Percentiles rank a stretch among this genome's conserved stretches.
phyloP scores from a whole-genome alignment of 352 stramenopile genomes.

The Globisporangium megalacanthum region DNA sequence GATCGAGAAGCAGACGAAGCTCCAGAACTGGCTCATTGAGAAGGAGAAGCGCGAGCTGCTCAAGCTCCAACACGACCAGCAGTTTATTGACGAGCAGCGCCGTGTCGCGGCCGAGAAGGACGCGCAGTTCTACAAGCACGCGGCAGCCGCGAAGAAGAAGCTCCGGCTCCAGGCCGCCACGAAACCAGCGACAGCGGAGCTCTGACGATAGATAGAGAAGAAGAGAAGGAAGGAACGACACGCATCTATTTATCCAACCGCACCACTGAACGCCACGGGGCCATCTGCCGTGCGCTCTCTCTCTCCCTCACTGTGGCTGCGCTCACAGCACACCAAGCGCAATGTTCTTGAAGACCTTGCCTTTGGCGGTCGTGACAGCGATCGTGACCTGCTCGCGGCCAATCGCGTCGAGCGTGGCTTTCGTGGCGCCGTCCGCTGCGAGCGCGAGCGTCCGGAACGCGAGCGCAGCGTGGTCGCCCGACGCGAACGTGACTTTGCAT shows the following conservation, averaged over 20 bases:
- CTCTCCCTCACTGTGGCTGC: constrained; percentile 1
- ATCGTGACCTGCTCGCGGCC: constrained; percentile 69
- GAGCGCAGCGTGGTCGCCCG: constrained; percentile 51
- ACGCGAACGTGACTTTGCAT: constrained; percentile 62
- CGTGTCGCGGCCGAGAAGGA: constrained; percentile 55
- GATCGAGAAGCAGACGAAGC: constrained; percentile 87
- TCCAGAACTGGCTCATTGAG: constrained; percentile 87
- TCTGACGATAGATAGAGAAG: constrained; percentile 16
- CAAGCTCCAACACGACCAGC: constrained; percentile 74
- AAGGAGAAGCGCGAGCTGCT: constrained; percentile 84
- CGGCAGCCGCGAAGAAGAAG: constrained; percentile 69
- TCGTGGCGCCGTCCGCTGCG: constrained; percentile 27
- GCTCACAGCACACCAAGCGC: constrained; percentile 32
- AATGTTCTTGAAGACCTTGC: constrained; percentile 70
- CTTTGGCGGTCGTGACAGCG: constrained; percentile 42
- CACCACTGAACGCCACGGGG: no score
- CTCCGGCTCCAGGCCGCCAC: constrained; percentile 18
- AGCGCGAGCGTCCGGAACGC: constrained; percentile 54
- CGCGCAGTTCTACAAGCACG: constrained; percentile 74
- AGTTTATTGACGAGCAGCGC: constrained; percentile 73
- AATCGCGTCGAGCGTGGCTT: constrained; percentile 48
- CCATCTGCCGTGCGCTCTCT: not conserved
- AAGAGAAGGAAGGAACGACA: constrained; percentile 3
- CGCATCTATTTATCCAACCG: constrained; percentile 12
- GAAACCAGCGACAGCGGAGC: constrained; percentile 26